A percentile compares a stretch with the other conserved stretches of the same genome.
Evolutionary conservation across 2,329 filamentous ascomycete species (phyloP).

Genomic region (Colletotrichum lini): DNA sequence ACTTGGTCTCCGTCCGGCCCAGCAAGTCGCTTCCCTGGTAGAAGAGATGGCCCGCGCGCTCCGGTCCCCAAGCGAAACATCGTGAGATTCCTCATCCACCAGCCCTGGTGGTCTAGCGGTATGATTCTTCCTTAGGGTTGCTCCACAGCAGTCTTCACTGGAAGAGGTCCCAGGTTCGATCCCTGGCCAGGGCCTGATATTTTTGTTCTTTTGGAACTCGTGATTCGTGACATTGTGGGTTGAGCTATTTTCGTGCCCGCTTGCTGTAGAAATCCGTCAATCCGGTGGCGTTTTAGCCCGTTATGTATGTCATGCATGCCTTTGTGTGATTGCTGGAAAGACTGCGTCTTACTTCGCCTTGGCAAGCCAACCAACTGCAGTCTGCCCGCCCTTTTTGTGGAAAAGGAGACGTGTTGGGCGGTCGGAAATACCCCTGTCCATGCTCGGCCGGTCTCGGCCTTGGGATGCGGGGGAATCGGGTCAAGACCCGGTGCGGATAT

Average conservation of each 20-base stretch:
- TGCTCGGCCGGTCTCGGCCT: constrained; percentile 40
- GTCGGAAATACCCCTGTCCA: constrained; percentile 40
- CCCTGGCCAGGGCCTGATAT: constrained; percentile 32
- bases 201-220: neutral
- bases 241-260: neutral
- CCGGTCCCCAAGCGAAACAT: constrained; percentile 16
- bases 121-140: constrained; percentile 42
- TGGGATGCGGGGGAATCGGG: constrained; percentile 39
- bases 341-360: neutral
- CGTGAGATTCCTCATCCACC: too few relatives aligned
- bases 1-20: neutral
- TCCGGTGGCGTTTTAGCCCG: too few relatives aligned
- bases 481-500: constrained; percentile 39
- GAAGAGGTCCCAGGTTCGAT: constrained; percentile 42
- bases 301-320: neutral
- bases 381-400: constrained; percentile 9
- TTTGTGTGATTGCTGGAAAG: constrained; percentile 14
- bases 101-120: constrained; percentile 42
- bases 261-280: constrained; percentile 12
- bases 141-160: neutral
- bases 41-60: neutral
- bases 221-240: neutral
- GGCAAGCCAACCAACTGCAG: neutral
- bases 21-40: neutral
- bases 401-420: constrained; percentile 23